These are phyloP conservation scores for Nidula microcarpa DNA, from an alignment of 768 basidiomycete species.

Conservation along the genomic window DNA sequence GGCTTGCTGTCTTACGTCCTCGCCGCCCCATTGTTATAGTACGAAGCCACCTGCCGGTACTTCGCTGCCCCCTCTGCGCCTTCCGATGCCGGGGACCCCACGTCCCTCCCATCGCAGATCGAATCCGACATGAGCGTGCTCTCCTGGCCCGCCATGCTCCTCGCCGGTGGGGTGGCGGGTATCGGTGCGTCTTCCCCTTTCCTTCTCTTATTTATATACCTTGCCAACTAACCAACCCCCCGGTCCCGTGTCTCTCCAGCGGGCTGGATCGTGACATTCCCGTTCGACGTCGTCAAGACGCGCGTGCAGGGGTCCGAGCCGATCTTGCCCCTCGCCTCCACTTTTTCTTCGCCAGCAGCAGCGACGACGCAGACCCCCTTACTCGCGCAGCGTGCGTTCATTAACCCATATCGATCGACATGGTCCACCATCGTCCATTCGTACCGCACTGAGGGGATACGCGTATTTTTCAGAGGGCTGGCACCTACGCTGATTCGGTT, in stretches of 20 bases:
- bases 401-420: slow-evolving; percentile 58
- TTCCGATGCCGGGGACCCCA: background rate
- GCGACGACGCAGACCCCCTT: no score
- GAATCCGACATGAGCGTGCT: slow-evolving; percentile 1
- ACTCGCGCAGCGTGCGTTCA: no score
- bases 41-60: slow-evolving; percentile 60
- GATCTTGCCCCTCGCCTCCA: slow-evolving; percentile 1
- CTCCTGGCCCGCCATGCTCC: slow-evolving; percentile 56
- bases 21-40: slow-evolving; percentile 25
- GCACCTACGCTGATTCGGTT: slow-evolving; percentile 80
- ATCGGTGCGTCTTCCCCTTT: slow-evolving; percentile 29
- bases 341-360: no score
- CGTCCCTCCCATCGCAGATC: no score
- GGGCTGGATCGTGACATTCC: slow-evolving; percentile 83
- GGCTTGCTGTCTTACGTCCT: no score
- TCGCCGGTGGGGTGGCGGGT: slow-evolving; percentile 78
- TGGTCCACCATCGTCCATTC: slow-evolving; percentile 56
- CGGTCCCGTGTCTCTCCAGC: slow-evolving; percentile 21
- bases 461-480: slow-evolving; percentile 75
- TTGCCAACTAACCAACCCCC: background rate
- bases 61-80: slow-evolving; percentile 24
- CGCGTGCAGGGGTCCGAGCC: slow-evolving; percentile 63
- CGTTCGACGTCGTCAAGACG: slow-evolving; percentile 88
- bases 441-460: slow-evolving; percentile 59
- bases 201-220: background rate